Conservation (phyloP, 371 early-diverging fungal species). For the Rhizomucor miehei region DNA sequence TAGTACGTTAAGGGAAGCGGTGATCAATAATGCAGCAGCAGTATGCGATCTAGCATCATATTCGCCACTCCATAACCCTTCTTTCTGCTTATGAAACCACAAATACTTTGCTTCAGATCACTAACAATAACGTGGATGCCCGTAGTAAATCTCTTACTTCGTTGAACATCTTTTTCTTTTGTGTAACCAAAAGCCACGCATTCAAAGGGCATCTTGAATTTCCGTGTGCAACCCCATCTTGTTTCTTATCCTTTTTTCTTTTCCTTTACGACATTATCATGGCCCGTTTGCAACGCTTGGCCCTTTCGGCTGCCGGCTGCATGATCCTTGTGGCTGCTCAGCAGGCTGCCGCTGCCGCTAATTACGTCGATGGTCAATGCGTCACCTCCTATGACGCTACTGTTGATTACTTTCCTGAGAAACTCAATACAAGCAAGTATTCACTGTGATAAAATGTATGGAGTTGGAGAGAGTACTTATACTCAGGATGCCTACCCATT, state of each 20-base stretch:
- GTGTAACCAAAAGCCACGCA: slow-evolving; percentile 1
- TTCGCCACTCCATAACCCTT: no score
- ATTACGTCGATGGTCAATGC: slow-evolving; percentile 35
- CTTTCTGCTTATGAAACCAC: no score
- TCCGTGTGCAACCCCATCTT: not conserved
- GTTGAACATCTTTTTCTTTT: not conserved
- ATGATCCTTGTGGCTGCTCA: slow-evolving; percentile 8
- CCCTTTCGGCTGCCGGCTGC: slow-evolving; percentile 3
- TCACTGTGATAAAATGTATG: no score
- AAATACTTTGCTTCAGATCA: no score
- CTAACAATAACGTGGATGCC: no score
- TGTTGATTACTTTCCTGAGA: slow-evolving; percentile 58
- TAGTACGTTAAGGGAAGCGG: no score
- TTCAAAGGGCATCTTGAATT: not conserved
- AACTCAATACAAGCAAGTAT: slow-evolving; percentile 42
- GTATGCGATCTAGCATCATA: no score
- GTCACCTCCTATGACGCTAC: slow-evolving; percentile 34
- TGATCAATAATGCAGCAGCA: no score
- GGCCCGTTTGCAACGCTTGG: slow-evolving; percentile 6
- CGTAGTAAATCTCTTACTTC: no score
- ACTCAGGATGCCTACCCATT: not conserved
- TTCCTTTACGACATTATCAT: slow-evolving; percentile 2
- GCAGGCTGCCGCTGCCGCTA: slow-evolving; percentile 20
- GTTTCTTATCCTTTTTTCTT: slow-evolving; percentile 6
- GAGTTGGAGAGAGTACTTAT: no score